phyloP scores from a whole-genome alignment of 2,329 filamentous ascomycete genomes.

The Curvularia eragrostidis region DNA sequence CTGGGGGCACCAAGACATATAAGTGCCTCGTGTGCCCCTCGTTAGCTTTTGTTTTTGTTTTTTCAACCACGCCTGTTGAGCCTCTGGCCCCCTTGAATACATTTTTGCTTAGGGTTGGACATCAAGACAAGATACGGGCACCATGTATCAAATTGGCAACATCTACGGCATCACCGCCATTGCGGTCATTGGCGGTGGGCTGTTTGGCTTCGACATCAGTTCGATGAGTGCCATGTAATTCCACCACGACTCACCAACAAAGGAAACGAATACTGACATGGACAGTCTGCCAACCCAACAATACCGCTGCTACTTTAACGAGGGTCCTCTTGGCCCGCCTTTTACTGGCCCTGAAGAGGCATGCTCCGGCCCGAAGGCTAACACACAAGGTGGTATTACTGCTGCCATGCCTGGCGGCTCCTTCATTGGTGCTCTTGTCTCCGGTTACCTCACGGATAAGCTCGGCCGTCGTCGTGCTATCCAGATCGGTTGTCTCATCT shows the following conservation, averaged over 20 bases:
- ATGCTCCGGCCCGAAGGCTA: slow-evolving; percentile 60
- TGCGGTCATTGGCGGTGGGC: slow-evolving; percentile 68
- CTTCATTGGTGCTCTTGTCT: slow-evolving; percentile 68
- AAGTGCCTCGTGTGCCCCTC: slow-evolving; percentile 18
- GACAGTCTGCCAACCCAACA: slow-evolving; percentile 67
- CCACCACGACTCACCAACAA: no score
- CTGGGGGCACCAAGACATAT: slow-evolving; percentile 20
- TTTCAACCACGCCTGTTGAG: slow-evolving; percentile 7
- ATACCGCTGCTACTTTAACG: slow-evolving; percentile 75
- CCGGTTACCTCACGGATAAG: slow-evolving; percentile 65
- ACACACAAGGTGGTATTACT: slow-evolving; percentile 69
- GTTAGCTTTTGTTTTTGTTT: background rate
- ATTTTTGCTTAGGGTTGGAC: background rate
- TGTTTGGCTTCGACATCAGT: slow-evolving; percentile 81
- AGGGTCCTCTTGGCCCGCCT: slow-evolving; percentile 51
- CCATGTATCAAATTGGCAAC: slow-evolving; percentile 58
- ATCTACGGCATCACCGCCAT: slow-evolving; percentile 66
- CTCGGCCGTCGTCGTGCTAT: slow-evolving; percentile 63
- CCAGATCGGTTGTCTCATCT: slow-evolving; percentile 60
- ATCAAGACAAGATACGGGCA: slow-evolving; percentile 11
- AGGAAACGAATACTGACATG: slow-evolving; percentile 36
- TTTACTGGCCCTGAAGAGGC: slow-evolving; percentile 47
- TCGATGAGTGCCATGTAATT: slow-evolving; percentile 67
- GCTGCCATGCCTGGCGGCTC: slow-evolving; percentile 70
- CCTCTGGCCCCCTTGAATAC: slow-evolving; percentile 12